These are phyloP conservation scores for Arachis hypogaea DNA, from an alignment of 306 rosid genomes.

Conservation along the genomic window DNA sequence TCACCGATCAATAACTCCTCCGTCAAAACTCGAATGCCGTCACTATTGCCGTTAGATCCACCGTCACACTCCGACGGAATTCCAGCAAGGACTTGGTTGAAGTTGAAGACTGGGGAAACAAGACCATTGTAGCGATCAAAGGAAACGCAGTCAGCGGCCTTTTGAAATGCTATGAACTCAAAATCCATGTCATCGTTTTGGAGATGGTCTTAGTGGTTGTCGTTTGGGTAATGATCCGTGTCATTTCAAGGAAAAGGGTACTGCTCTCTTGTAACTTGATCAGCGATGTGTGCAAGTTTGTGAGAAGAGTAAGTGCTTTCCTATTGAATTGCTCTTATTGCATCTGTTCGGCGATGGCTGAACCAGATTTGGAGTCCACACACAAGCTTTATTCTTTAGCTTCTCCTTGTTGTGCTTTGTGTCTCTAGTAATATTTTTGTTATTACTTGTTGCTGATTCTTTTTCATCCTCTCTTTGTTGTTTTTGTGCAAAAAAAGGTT, in stretches of 20 bases:
- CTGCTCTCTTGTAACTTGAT: background rate
- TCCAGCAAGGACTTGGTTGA: constrained; percentile 17
- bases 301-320: constrained; percentile 42
- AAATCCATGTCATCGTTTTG: constrained; percentile 46
- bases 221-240: background rate
- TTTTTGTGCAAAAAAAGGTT: too few relatives aligned
- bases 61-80: too few relatives aligned
- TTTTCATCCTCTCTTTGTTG: too few relatives aligned
- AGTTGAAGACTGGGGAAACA: constrained; percentile 68
- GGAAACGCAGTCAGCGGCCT: constrained; percentile 35
- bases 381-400: too few relatives aligned
- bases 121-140: constrained; percentile 37
- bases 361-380: too few relatives aligned
- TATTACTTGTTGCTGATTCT: too few relatives aligned
- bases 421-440: too few relatives aligned
- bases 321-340: too few relatives aligned
- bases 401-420: too few relatives aligned
- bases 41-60: too few relatives aligned
- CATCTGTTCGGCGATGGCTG: too few relatives aligned
- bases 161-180: constrained; percentile 66
- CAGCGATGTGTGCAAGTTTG: constrained; percentile 4
- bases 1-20: constrained; percentile 40
- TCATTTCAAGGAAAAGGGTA: background rate
- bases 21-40: constrained; percentile 35
- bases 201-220: too few relatives aligned